phyloP scores from a whole-genome alignment of 2,329 filamentous ascomycete genomes.

The Aspergillus pseudoviridinutans region DNA sequence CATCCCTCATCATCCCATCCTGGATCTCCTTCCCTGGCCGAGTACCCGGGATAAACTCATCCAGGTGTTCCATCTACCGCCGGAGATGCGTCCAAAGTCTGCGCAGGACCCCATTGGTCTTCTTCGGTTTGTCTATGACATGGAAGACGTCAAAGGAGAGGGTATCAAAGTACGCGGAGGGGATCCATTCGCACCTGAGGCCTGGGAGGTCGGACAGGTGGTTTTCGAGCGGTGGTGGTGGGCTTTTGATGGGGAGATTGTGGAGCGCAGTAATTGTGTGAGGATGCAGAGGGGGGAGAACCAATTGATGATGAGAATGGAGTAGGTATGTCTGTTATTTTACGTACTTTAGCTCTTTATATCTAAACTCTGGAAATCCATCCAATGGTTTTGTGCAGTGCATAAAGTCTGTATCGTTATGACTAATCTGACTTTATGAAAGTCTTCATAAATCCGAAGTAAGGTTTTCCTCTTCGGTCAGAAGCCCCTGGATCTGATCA shows the following conservation, averaged over 20 bases:
- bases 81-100: conserved; percentile 44
- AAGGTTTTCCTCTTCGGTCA: too few relatives aligned
- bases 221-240: conserved; percentile 61
- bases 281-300: conserved; percentile 45
- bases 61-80: conserved; percentile 49
- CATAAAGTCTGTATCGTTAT: too few relatives aligned
- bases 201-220: conserved; percentile 58
- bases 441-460: too few relatives aligned
- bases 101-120: conserved; percentile 48
- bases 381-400: too few relatives aligned
- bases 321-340: neutral
- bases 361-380: too few relatives aligned
- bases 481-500: neutral
- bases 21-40: conserved; percentile 59
- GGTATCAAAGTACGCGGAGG: conserved; percentile 49
- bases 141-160: conserved; percentile 52
- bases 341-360: neutral
- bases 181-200: conserved; percentile 47
- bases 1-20: conserved; percentile 54
- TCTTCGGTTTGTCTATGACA: conserved; percentile 52
- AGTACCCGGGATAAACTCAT: conserved; percentile 52
- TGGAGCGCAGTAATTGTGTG: conserved; percentile 54
- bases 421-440: too few relatives aligned
- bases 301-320: conserved; percentile 5
- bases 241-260: conserved; percentile 51